Base-by-base conservation (phyloP, 2,329 filamentous ascomycete species). In the Fusarium liriodendri region DNA sequence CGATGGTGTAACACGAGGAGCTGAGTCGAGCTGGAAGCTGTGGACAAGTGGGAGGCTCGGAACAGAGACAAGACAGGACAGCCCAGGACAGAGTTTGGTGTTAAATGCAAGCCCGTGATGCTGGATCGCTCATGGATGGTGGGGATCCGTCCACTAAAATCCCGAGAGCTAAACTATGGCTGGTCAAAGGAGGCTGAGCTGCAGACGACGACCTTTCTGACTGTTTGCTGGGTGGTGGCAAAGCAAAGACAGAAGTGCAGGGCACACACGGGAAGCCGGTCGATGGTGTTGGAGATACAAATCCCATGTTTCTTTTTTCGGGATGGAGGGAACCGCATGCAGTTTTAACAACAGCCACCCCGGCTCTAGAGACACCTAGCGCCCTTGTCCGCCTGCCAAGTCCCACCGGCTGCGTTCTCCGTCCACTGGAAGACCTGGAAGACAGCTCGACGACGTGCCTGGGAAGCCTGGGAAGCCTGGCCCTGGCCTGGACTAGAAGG, bases 301-400 rank as follows among this genome's bases (percentile, higher is more conserved):
- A 69, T 62, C 61, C 42, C 33, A 68, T 74, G 71, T 70, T 75
- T 69, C 70, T 75, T 75, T 75, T 75, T 75, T 73, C 55, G 73
- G 73, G 54, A 32, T 71, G 58, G 67, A 60, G 55, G 73, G 63
- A 75, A 66, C 73, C 73, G 73, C 70, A 69, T 73, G 72, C 70
- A 75, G 72, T 73, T 75, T 71, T 69, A 75, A 71, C 72, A 52
- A 71, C 62, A 68, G 62, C 70, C 70, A 73, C 70, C 67, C 73
- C 63, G 70, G 55, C 64, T 50, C 70, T 67, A 73, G 65, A 38
- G 47, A 22, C 50, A 52, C 33, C 66, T 75, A 73, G 72, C 66
- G 72, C 61, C 52, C 65, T 37, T 70, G 32, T 64, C 69, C 60
- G 52, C 65, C 72, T 67, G 72, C 72, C 62, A 74, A 69, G 72